Base-by-base conservation (phyloP, 2,329 filamentous ascomycete species). In the Cordyceps tenuipes region DNA sequence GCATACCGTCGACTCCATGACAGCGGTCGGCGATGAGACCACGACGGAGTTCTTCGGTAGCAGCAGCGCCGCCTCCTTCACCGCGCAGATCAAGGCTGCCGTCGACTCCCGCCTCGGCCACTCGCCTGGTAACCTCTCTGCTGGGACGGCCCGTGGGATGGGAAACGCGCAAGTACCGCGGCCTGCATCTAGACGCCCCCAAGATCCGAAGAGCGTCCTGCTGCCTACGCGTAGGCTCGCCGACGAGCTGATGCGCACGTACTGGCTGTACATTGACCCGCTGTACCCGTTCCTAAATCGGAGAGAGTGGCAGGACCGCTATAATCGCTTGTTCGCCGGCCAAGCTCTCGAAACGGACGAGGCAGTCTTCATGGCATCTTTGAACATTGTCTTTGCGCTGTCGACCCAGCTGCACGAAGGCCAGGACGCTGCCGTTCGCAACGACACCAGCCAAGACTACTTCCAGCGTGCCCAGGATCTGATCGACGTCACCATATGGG, bases 301-400 rank as follows among this genome's bases (percentile, higher is more conserved):
- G 13, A 57, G 66, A 1, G 65, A 68, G 0, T 74, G 77, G 67
- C 67, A 69, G n/a, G 63, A 64, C 0, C 69, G 73, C 0, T 80
- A 80, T 61, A 60, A 67, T 5, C 71, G 70, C 1, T 64, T 78
- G 1, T 80, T 78, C 66, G 68, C 70, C 0, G 75, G 75, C 0
- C 71, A 71, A 2, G 52, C 65, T 0, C 66, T 73, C 12, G 64
- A 74, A 2, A 64, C 68, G 0, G 72, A 79, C 23, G 76, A 79
- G 59, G 71, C 71, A 6, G 69, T 76, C 47, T 73, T 78, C 13
- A 70, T 79, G 59, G 73, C 75, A 44, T 76, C 72, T 0, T 67
- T 80, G 8, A 79, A 80, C 34, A 70, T 77, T 19, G 72, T 80
- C 1, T 75, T 80, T 44, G 78, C 78, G 0, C 66, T 80, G 1